Conservation (phyloP, 176 grass and related monocot species). For the Rhynchospora breviuscula region DNA sequence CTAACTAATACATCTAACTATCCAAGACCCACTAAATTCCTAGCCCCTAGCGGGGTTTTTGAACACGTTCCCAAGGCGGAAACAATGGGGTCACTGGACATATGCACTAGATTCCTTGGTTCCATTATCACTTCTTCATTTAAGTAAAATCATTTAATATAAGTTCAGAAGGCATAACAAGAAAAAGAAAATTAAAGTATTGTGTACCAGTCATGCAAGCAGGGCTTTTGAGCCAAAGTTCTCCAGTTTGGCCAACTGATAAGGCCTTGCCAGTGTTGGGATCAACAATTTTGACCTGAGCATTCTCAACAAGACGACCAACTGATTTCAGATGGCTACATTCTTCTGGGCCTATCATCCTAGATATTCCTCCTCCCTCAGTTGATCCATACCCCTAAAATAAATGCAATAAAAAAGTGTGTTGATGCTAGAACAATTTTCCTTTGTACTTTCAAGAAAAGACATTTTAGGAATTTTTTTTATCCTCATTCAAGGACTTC, state of each 20-base stretch:
- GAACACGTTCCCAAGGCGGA: no score
- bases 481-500: neutral
- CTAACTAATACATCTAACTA: no score
- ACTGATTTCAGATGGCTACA: slow-evolving; percentile 36
- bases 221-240: slow-evolving; percentile 51
- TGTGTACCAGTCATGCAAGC: slow-evolving; percentile 49
- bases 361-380: slow-evolving; percentile 47
- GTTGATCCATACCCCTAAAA: slow-evolving; percentile 63
- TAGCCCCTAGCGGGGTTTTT: no score
- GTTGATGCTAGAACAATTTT: neutral
- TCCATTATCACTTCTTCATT: no score
- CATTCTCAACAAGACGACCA: slow-evolving; percentile 35
- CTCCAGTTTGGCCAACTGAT: slow-evolving; percentile 43
- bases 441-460: neutral
- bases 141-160: neutral
- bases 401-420: neutral
- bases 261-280: slow-evolving; percentile 27
- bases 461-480: neutral
- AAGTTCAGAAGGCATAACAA: neutral
- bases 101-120: no score
- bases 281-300: slow-evolving; percentile 54
- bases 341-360: slow-evolving; percentile 47
- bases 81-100: no score
- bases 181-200: neutral
- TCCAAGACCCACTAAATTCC: no score